Percentiles rank a stretch among this genome's conserved stretches.
These are phyloP conservation scores for Cyberlindnera sargentensis DNA, from an alignment of 805 yeast species.

Conservation along the genomic window DNA sequence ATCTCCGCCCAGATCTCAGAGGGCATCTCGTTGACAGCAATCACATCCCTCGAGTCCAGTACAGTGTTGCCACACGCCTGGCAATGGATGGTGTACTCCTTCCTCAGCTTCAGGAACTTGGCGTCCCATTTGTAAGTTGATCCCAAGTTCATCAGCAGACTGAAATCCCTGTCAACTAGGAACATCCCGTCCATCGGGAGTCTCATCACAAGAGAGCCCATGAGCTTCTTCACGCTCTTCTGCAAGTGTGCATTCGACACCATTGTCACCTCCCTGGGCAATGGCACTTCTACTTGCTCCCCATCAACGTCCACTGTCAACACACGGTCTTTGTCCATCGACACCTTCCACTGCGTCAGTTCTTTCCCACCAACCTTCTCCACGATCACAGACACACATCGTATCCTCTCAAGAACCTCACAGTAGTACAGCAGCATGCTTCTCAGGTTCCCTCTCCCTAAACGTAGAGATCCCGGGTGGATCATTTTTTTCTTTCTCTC, in stretches of 20 bases:
- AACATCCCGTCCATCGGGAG: slow-evolving; percentile 5
- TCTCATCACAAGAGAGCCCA: slow-evolving; percentile 5
- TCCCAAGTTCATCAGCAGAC: slow-evolving; percentile 18
- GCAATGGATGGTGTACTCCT: slow-evolving; percentile 18
- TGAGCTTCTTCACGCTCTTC: slow-evolving; percentile 3
- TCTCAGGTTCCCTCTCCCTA: too few species aligned
- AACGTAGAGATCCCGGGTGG: too few species aligned
- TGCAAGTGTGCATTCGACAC: slow-evolving; percentile 3
- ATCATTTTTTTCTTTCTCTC: too few species aligned
- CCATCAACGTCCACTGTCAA: background rate
- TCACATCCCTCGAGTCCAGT: slow-evolving; percentile 26
- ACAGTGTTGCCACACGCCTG: slow-evolving; percentile 24
- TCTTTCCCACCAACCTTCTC: background rate
- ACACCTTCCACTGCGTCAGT: background rate
- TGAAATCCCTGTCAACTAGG: slow-evolving; percentile 12
- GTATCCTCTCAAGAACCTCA: slow-evolving; percentile 14
- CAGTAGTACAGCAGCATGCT: slow-evolving; percentile 3
- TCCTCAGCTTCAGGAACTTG: slow-evolving; percentile 26
- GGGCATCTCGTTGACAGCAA: slow-evolving; percentile 59
- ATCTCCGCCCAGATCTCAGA: slow-evolving; percentile 90
- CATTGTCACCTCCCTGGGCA: background rate
- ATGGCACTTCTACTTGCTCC: background rate
- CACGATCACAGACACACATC: slow-evolving; percentile 9
- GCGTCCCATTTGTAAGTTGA: slow-evolving; percentile 36
- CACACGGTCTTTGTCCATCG: background rate